Base-by-base conservation (phyloP, 192 early-diverging fungal species). In the Gaertneriomyces semiglobifer region DNA sequence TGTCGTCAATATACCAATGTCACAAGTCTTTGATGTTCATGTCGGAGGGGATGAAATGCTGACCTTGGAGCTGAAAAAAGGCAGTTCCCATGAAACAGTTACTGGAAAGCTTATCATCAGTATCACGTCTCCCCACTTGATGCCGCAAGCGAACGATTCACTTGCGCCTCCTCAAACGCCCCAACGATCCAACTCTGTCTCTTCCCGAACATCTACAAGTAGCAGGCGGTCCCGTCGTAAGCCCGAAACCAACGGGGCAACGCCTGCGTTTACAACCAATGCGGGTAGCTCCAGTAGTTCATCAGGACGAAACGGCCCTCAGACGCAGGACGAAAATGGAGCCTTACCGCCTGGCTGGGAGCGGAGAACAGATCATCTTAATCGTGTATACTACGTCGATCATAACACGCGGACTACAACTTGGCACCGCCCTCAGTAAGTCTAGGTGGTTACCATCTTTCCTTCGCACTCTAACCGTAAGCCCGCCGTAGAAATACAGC, bases 341-440 rank as follows among this genome's bases (percentile, higher is more conserved):
- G 69, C 69, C 20, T 56, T 77, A 20, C 74, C 72, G n/a, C 19
- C 45, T 20, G 91, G 95, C 45, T 99, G 96, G 96, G 96, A 99
- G 84, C 84, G 93, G 54, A 88, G 96, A 58, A 83, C 89, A 20
- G 96, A 99, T 84, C 89, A 94, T 69, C 69, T 95, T 51, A 92
- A 93, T 7, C 87, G 96, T 3, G 89, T 90, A 5, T 99, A 99
- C 84, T 99, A 95, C 78, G 94, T 99, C 18, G 95, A 99, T 78
- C 96, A 99, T 74, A 97, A 92, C 76, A 89, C 85, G n/a, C 86
- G 95, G 43, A 89, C 88, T 11, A 99, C 96, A 7, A 97, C 96
- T 11, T 99, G 96, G 96, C 87, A 86, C 59, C 77, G 81, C 33
- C 82, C 84, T 60, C 65, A 62, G 79, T 78, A 58, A 60, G 71